Evolutionary conservation across 441 rosid species (phyloP).

Genomic region (Cnidoscolus chayamansa): DNA sequence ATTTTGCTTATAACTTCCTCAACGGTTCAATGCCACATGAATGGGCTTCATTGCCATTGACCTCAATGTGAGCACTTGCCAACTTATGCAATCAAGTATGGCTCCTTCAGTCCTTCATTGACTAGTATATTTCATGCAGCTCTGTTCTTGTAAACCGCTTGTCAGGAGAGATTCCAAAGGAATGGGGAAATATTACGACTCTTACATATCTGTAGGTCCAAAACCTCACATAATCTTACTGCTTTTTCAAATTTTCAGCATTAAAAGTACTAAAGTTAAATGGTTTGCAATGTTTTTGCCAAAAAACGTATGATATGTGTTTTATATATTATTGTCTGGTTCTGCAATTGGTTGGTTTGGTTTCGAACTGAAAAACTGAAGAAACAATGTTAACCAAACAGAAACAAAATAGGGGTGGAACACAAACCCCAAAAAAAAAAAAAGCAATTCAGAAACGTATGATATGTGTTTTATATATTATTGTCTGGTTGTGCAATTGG

Average conservation of each 20-base stretch:
- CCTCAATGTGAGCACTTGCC: conserved; percentile 29
- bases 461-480: too few species aligned
- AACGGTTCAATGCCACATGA: conserved; percentile 63
- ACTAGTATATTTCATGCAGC: conserved; percentile 38
- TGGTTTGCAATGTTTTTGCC: too few species aligned
- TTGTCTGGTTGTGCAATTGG: too few species aligned
- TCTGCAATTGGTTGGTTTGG: too few species aligned
- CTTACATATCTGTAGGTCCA: conserved; percentile 63
- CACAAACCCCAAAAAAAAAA: too few species aligned
- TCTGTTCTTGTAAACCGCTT: conserved; percentile 71
- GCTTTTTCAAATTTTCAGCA: background rate
- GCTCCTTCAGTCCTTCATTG: conserved; percentile 4
- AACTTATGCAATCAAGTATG: conserved; percentile 4
- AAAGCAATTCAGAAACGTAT: too few species aligned
- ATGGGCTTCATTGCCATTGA: conserved; percentile 55
- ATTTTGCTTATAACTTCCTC: conserved; percentile 74
- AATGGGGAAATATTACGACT: conserved; percentile 54
- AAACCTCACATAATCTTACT: conserved; percentile 17
- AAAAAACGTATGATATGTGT: too few species aligned
- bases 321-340: too few species aligned
- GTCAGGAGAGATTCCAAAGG: conserved; percentile 74
- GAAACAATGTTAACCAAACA: too few species aligned
- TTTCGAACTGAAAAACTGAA: too few species aligned
- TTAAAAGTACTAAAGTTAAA: too few species aligned
- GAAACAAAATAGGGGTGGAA: too few species aligned